A percentile compares a stretch with the other conserved stretches of the same genome.
phyloP scores from a whole-genome alignment of 2,329 filamentous ascomycete genomes.

The Aspergillus sp. region DNA sequence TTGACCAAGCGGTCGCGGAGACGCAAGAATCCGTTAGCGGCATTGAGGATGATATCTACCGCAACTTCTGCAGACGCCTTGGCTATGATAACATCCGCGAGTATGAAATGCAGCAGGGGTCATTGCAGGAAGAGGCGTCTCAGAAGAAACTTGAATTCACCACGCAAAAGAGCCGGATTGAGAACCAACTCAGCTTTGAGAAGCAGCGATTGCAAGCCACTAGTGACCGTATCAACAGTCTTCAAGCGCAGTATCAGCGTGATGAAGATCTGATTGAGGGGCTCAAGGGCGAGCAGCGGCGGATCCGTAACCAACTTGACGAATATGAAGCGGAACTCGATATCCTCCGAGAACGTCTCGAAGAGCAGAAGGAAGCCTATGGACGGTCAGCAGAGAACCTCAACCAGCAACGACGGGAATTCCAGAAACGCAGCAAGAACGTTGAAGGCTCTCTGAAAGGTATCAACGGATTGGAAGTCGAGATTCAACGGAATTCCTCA shows the following conservation, averaged over 20 bases:
- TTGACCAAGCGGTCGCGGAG: slow-evolving; percentile 48
- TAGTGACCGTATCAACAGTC: slow-evolving; percentile 57
- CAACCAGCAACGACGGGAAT: slow-evolving; percentile 65
- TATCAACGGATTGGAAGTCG: slow-evolving; percentile 70
- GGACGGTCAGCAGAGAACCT: slow-evolving; percentile 65
- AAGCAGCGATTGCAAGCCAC: slow-evolving; percentile 65
- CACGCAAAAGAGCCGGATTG: slow-evolving; percentile 59
- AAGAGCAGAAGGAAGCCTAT: slow-evolving; percentile 59
- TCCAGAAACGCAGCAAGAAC: slow-evolving; percentile 75
- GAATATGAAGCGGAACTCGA: slow-evolving; percentile 69
- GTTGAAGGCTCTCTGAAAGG: slow-evolving; percentile 68
- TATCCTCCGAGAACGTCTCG: slow-evolving; percentile 62
- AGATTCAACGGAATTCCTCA: slow-evolving; percentile 76
- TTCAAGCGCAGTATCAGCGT: slow-evolving; percentile 59
- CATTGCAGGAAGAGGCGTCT: slow-evolving; percentile 78
- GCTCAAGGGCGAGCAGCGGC: slow-evolving; percentile 63
- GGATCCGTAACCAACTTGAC: slow-evolving; percentile 65
- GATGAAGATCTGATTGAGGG: slow-evolving; percentile 61
- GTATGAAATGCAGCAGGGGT: slow-evolving; percentile 89
- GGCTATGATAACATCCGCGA: slow-evolving; percentile 84
- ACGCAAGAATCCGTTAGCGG: slow-evolving; percentile 60
- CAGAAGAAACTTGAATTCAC: slow-evolving; percentile 82
- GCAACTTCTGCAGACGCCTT: slow-evolving; percentile 72
- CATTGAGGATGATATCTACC: slow-evolving; percentile 84
- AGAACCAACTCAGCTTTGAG: slow-evolving; percentile 55